Conservation (phyloP, 352 stramenopile genomes). For the Elongisporangium senticosum region DNA sequence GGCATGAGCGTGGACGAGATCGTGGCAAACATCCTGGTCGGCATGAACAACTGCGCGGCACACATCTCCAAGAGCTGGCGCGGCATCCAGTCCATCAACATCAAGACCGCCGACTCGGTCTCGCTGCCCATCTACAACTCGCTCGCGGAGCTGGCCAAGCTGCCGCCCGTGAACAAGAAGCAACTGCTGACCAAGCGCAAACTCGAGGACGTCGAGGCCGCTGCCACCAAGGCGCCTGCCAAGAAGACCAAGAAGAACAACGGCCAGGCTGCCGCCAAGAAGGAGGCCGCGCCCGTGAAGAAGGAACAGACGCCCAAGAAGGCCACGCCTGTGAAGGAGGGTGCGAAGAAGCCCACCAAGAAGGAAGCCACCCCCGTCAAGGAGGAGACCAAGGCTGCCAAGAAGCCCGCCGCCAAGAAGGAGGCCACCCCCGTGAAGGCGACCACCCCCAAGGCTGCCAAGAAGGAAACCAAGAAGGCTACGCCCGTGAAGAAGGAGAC, state of each 20-base stretch:
- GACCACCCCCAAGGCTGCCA: conserved; percentile 6
- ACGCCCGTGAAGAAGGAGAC: conserved; percentile 7
- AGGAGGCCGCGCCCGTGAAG: conserved; percentile 7
- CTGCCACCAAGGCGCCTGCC: conserved; percentile 10
- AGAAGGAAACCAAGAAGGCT: conserved; percentile 20
- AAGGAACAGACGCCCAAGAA: conserved; percentile 14
- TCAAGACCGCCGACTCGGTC: conserved; percentile 88
- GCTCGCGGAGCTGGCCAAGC: conserved; percentile 50
- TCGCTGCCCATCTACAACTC: conserved; percentile 90
- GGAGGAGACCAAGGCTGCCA: conserved; percentile 1
- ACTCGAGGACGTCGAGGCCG: conserved; percentile 44
- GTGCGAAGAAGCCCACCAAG: conserved; percentile 12
- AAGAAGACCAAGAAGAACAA: conserved; percentile 15
- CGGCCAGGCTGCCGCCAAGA: conserved; percentile 7
- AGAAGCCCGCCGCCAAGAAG: conserved; percentile 33
- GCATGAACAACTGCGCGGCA: conserved; percentile 59
- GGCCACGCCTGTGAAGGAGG: conserved; percentile 10
- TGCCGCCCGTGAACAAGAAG: conserved; percentile 49
- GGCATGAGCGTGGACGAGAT: conserved; percentile 56
- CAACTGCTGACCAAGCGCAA: conserved; percentile 59
- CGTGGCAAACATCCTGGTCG: conserved; percentile 72
- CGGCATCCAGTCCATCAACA: conserved; percentile 88
- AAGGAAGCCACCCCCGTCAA: conserved; percentile 5
- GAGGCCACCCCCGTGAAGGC: conserved; percentile 3
- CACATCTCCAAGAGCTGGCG: conserved; percentile 88